Evolutionary conservation across 2,329 filamentous ascomycete species (phyloP), one percentile per base, ranked within the genome.

Genomic region (Aureobasidium sp.): DNA sequence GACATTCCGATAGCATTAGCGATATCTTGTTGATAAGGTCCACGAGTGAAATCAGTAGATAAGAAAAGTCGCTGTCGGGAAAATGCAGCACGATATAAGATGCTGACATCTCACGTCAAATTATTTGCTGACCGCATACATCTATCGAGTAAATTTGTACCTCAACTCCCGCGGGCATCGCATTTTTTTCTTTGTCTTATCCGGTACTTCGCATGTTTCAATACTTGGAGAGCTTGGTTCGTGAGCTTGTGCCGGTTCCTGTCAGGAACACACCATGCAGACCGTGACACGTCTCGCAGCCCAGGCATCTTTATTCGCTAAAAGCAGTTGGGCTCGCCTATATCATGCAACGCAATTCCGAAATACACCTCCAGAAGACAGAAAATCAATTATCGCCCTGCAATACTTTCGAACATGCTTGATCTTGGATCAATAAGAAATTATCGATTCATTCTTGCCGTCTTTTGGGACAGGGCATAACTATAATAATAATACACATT

Each of bases 81-180:
- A 17, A n/a, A n/a, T 7, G 44, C 13, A 29, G 3, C 9, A 17
- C 6, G 8, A 47, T 13, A 52, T 37, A 36, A 52, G 48, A 52
- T 37, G 48, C 32, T 52, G 48, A 37, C 48, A 36, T 8, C 47
- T 7, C 2, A 4, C 32, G 48, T 20, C 48, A 15, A 37, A 10
- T 36, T 51, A 29, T 29, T 52, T 37, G 50, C 50, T 52, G 50
- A 52, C 50, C 13, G n/a, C 50, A 52, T 52, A 36, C 50, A 52
- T 51, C 17, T 50, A 50, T 50, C 47, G 47, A 34, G 26, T 8
- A 47, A 2, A 7, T 9, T 6, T 26, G 20, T 5, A 26, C 4
- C 20, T 26, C 10, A 5, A 2, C 15, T 13, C 20, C 41, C 20
- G 20, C 20, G 20, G 20, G 20, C 20, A 44, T 26, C 41, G 41